phyloP scores from a whole-genome alignment of 495 filamentous ascomycete species.

The Copromyces sp. region DNA sequence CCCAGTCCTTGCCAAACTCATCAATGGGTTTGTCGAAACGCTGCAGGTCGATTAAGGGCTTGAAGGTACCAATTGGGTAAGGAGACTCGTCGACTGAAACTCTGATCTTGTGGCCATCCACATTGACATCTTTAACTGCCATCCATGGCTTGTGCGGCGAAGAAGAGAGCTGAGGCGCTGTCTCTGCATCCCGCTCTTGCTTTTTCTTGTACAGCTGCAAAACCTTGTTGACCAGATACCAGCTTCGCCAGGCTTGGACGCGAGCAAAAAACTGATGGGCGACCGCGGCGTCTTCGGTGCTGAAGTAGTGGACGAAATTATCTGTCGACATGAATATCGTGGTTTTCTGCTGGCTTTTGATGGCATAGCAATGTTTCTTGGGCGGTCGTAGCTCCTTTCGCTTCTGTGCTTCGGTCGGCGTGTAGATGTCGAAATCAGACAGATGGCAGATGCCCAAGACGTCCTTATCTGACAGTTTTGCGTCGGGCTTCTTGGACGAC shows the following conservation, averaged over 20 bases:
- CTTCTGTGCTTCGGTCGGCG: constrained; percentile 52
- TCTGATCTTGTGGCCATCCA: constrained; percentile 22
- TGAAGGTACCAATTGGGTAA: constrained; percentile 47
- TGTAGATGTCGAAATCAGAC: constrained; percentile 90
- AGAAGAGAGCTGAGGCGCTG: constrained; percentile 16
- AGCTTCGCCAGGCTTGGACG: constrained; percentile 75
- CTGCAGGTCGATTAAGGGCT: constrained; percentile 44
- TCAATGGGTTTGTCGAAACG: constrained; percentile 35
- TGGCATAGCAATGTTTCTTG: constrained; percentile 71
- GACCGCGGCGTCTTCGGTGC: constrained; percentile 56
- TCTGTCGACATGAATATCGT: constrained; percentile 71
- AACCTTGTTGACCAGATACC: constrained; percentile 62
- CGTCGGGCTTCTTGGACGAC: constrained; percentile 56
- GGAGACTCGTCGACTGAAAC: constrained; percentile 28
- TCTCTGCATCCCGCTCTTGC: constrained; percentile 12
- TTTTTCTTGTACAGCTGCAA: constrained; percentile 9
- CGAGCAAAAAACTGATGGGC: constrained; percentile 57
- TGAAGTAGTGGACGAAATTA: constrained; percentile 88
- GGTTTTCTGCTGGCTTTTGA: constrained; percentile 90
- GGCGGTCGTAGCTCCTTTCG: constrained; percentile 59
- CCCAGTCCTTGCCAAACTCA: constrained; percentile 26
- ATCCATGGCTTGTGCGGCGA: constrained; percentile 17
- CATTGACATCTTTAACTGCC: constrained; percentile 17
- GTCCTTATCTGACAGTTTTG: constrained; percentile 48
- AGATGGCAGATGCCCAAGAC: constrained; percentile 66